Evolutionary conservation across 495 filamentous ascomycete genomes (phyloP).

Genomic region (Aspergillus affinis): DNA sequence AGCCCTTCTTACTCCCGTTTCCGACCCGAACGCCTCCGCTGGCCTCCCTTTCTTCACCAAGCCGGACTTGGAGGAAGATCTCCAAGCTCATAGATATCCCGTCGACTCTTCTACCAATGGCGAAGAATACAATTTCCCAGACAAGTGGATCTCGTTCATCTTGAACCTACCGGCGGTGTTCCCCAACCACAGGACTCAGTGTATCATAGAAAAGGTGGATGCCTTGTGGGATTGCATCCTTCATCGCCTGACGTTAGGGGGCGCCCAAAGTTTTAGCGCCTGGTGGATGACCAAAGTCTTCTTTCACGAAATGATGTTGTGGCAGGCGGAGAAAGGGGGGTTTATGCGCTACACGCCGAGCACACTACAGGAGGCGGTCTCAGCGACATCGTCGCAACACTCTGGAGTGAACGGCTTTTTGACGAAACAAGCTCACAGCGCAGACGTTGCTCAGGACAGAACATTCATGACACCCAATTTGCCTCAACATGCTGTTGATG

Average conservation of each 20-base stretch:
- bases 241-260: conserved; percentile 63
- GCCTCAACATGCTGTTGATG: conserved; percentile 3
- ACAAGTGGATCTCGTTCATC: conserved; percentile 84
- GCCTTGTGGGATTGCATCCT: conserved; percentile 48
- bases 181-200: conserved; percentile 64
- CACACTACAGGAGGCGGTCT: conserved; percentile 42
- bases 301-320: conserved; percentile 92
- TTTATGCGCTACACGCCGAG: conserved; percentile 68
- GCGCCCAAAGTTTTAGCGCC: conserved; percentile 82
- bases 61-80: conserved; percentile 43
- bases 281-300: conserved; percentile 99
- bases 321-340: conserved; percentile 88
- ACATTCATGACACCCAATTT: conserved; percentile 12
- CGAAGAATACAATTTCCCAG: conserved; percentile 65
- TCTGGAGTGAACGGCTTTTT: conserved; percentile 23
- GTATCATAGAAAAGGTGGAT: conserved; percentile 45
- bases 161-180: conserved; percentile 72
- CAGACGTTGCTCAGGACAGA: conserved; percentile 15
- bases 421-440: conserved; percentile 21
- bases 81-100: conserved; percentile 32
- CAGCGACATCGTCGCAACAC: conserved; percentile 30
- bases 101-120: conserved; percentile 35
- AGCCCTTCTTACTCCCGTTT: conserved; percentile 57
- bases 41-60: conserved; percentile 40
- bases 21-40: conserved; percentile 30